Percentiles rank a stretch among this genome's conserved stretches.
Conservation (phyloP, 108 stramenopile species). For the Stephanodiscus triporus region DNA sequence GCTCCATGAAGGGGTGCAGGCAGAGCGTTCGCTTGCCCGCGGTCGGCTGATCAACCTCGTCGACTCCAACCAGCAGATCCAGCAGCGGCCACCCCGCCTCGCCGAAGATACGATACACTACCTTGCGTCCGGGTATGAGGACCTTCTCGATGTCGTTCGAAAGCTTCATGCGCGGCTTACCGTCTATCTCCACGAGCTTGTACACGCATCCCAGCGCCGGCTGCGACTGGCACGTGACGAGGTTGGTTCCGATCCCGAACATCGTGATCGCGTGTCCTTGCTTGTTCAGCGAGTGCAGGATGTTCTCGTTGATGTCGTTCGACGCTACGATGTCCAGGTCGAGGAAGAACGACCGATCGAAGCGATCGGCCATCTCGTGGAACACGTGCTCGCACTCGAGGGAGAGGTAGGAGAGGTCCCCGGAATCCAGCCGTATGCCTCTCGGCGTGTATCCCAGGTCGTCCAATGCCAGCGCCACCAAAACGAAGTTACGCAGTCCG, state of each 20-base stretch:
- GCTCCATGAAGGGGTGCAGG: conserved; percentile 90
- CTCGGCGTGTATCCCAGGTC: conserved; percentile 89
- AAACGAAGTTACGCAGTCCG: conserved; percentile 93
- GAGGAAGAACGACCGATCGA: conserved; percentile 58
- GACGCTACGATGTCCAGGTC: conserved; percentile 89
- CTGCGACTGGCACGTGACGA: conserved; percentile 99
- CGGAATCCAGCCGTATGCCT: conserved; percentile 95
- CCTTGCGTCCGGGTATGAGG: conserved; percentile 83
- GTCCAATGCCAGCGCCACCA: conserved; percentile 89
- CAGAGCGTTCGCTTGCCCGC: conserved; percentile 75
- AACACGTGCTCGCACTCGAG: conserved; percentile 64
- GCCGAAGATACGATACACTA: conserved; percentile 90
- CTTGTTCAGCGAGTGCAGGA: conserved; percentile 68
- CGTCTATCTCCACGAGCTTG: conserved; percentile 91
- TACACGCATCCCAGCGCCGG: conserved; percentile 99
- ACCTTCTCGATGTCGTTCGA: conserved; percentile 90
- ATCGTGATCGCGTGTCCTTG: conserved; percentile 92
- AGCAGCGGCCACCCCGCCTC: conserved; percentile 73
- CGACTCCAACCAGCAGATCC: conserved; percentile 79
- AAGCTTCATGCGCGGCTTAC: conserved; percentile 92
- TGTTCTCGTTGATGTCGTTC: conserved; percentile 98
- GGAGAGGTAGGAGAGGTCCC: conserved; percentile 92
- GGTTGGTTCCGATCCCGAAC: conserved; percentile 97
- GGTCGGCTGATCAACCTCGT: conserved; percentile 66
- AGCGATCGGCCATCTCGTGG: conserved; percentile 49